phyloP scores from a whole-genome alignment of 305 asterid species.

The Fraxinus angustifolia region DNA sequence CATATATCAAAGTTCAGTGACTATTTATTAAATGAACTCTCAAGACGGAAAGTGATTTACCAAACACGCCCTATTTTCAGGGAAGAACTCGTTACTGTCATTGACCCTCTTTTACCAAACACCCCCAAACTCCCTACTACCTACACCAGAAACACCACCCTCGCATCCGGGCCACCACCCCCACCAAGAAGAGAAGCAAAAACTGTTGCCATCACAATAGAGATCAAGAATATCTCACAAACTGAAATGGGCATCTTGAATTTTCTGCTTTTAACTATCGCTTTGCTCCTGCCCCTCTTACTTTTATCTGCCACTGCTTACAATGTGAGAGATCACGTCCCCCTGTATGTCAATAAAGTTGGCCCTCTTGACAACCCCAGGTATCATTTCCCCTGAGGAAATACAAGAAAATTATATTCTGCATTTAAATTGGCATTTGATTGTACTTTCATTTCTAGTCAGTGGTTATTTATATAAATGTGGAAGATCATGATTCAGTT shows the following conservation, averaged over 20 bases:
- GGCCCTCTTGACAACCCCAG: slow-evolving; percentile 92
- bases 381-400: slow-evolving; percentile 27
- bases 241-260: slow-evolving; percentile 26
- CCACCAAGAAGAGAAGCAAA: background rate
- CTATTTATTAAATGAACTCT: background rate
- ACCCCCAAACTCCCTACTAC: slow-evolving; percentile 1
- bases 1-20: background rate
- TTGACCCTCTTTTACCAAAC: slow-evolving; percentile 17
- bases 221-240: slow-evolving; percentile 3
- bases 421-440: background rate
- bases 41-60: background rate
- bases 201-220: background rate
- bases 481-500: background rate
- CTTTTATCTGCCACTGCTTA: slow-evolving; percentile 38
- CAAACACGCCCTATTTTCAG: background rate
- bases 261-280: slow-evolving; percentile 20
- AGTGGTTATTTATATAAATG: background rate
- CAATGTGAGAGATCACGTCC: slow-evolving; percentile 71
- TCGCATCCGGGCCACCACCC: background rate
- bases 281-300: slow-evolving; percentile 25
- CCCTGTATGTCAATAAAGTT: slow-evolving; percentile 68
- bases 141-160: background rate
- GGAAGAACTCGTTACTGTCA: background rate
- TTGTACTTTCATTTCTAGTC: background rate
- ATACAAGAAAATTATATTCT: background rate